A percentile compares a stretch with the other conserved stretches of the same genome.
Conservation (phyloP, 2,329 filamentous ascomycete genomes). For the Domatiomyces catenatus region DNA sequence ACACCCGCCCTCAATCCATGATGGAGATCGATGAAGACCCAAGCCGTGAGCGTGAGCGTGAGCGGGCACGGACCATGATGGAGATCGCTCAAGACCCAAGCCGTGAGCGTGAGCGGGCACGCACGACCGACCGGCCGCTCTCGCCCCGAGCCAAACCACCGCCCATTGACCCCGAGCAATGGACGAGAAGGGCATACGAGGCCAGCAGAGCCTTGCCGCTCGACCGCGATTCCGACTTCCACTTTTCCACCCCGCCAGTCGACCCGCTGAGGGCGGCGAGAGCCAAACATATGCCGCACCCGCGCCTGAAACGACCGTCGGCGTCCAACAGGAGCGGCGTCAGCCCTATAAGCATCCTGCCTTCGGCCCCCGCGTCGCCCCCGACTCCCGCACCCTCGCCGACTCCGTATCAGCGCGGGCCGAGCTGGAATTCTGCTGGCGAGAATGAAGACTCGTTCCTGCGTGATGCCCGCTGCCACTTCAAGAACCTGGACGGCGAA, state of each 20-base stretch:
- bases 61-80: too few species aligned
- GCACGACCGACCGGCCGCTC: conserved; percentile 9
- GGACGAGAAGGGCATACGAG: conserved; percentile 1
- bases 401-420: conserved; percentile 45
- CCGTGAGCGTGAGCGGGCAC: background rate
- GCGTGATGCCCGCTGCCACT: conserved; percentile 62
- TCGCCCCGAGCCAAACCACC: conserved; percentile 9
- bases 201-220: conserved; percentile 11
- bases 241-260: conserved; percentile 20
- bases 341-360: conserved; percentile 43
- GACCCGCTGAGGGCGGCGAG: conserved; percentile 20
- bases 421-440: conserved; percentile 30
- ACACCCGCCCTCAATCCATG: background rate
- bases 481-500: conserved; percentile 58
- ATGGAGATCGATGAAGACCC: background rate
- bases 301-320: conserved; percentile 14
- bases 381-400: conserved; percentile 54
- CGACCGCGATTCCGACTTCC: conserved; percentile 21
- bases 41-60: too few species aligned
- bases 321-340: conserved; percentile 28
- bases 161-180: conserved; percentile 14
- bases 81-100: background rate
- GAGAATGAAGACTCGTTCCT: conserved; percentile 72
- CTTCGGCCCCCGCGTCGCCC: conserved; percentile 49
- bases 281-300: conserved; percentile 20